These are phyloP conservation scores for Achaetomiella virescens DNA, from an alignment of 495 filamentous ascomycete species.

Conservation along the genomic window DNA sequence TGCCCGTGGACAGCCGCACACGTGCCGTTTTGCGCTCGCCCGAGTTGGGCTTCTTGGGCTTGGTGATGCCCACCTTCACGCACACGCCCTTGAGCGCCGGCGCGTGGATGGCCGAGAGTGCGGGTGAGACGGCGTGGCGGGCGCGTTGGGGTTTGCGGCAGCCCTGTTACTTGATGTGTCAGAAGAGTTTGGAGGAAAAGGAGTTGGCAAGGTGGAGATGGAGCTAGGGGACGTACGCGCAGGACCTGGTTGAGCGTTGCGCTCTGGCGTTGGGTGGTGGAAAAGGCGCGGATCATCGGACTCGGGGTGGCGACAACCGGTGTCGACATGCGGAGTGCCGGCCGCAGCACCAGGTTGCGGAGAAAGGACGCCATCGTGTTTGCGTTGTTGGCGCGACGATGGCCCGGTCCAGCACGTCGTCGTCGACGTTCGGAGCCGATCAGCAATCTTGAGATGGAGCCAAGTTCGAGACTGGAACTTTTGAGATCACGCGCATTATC, in stretches of 20 bases:
- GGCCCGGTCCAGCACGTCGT: slow-evolving; percentile 5
- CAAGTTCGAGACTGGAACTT: slow-evolving; percentile 6
- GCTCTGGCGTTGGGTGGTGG: slow-evolving; percentile 42
- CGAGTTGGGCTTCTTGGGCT: slow-evolving; percentile 98
- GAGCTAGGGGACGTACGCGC: slow-evolving; percentile 30
- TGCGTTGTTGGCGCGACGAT: slow-evolving; percentile 9
- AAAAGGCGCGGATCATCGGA: slow-evolving; percentile 36
- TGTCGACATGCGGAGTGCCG: slow-evolving; percentile 20
- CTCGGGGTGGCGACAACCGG: background rate
- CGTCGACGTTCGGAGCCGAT: background rate
- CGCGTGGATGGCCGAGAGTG: slow-evolving; percentile 58
- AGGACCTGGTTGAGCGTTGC: slow-evolving; percentile 59
- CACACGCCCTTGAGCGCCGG: slow-evolving; percentile 93
- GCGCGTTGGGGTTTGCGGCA: slow-evolving; percentile 69
- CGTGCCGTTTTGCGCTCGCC: slow-evolving; percentile 88
- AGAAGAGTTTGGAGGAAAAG: background rate
- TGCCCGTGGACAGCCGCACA: slow-evolving; percentile 80
- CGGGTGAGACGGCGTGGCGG: slow-evolving; percentile 80
- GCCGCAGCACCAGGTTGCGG: slow-evolving; percentile 23
- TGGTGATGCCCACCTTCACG: slow-evolving; percentile 81
- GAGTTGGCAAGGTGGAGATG: background rate
- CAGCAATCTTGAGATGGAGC: slow-evolving; percentile 3
- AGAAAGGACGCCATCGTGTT: slow-evolving; percentile 26
- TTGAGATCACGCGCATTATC: slow-evolving; percentile 17
- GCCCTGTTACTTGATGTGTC: slow-evolving; percentile 43